These are phyloP conservation scores for Cystobasidium tubakii DNA, from an alignment of 768 basidiomycete genomes.

Conservation along the genomic window DNA sequence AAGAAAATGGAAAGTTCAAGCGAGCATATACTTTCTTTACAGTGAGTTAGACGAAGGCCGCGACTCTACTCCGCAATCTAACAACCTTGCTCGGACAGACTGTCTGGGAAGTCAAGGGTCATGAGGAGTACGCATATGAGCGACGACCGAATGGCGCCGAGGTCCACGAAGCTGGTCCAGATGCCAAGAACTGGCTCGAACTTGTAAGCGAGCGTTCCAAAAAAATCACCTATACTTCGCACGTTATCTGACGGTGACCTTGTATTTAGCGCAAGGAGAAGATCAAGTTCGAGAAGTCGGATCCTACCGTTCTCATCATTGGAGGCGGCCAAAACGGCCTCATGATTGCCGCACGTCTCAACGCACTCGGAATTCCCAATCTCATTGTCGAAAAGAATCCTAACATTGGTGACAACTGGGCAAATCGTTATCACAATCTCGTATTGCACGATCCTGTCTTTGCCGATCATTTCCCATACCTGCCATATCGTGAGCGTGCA, in stretches of 20 bases:
- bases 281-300: slow-evolving; percentile 54
- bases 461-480: slow-evolving; percentile 57
- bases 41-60: too few relatives aligned
- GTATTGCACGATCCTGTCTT: slow-evolving; percentile 56
- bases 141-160: slow-evolving; percentile 45
- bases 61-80: too few relatives aligned
- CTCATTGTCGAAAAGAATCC: slow-evolving; percentile 63
- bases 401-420: slow-evolving; percentile 63
- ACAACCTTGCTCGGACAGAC: slow-evolving; percentile 30
- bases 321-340: slow-evolving; percentile 62
- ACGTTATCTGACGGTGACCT: too few relatives aligned
- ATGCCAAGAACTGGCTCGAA: slow-evolving; percentile 54
- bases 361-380: slow-evolving; percentile 56
- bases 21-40: slow-evolving; percentile 45
- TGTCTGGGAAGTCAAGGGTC: slow-evolving; percentile 44
- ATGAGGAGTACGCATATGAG: slow-evolving; percentile 38
- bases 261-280: slow-evolving; percentile 39
- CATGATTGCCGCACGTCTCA: slow-evolving; percentile 62
- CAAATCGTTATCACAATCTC: slow-evolving; percentile 61
- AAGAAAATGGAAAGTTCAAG: slow-evolving; percentile 37
- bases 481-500: slow-evolving; percentile 51
- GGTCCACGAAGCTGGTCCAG: slow-evolving; percentile 38
- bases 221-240: too few relatives aligned
- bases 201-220: slow-evolving; percentile 48
- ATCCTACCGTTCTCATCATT: slow-evolving; percentile 58